These are phyloP conservation scores for Xerocomellus amylosporus DNA, from an alignment of 768 basidiomycete genomes.

Conservation along the genomic window DNA sequence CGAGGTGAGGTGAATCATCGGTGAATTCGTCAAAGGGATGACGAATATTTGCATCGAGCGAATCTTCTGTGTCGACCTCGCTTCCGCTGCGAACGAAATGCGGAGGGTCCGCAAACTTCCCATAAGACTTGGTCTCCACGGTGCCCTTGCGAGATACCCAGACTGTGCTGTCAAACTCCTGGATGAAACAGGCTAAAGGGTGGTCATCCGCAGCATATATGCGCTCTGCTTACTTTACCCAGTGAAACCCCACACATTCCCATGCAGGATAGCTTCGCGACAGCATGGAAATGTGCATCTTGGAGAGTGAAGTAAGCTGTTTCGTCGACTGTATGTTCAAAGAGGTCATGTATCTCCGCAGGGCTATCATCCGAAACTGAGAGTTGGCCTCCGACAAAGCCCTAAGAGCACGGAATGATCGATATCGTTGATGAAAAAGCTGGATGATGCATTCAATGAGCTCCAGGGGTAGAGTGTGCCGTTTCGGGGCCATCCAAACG, in stretches of 20 bases:
- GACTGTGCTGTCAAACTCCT: constrained; percentile 23
- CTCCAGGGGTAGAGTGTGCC: constrained; percentile 30
- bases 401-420: constrained; percentile 35
- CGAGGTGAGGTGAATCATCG: constrained; percentile 39
- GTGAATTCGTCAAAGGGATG: constrained; percentile 24
- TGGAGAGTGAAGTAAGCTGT: constrained; percentile 31
- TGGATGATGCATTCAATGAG: constrained; percentile 31
- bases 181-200: neutral
- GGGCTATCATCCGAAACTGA: constrained; percentile 40
- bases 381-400: constrained; percentile 42
- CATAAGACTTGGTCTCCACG: constrained; percentile 32
- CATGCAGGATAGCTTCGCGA: constrained; percentile 17
- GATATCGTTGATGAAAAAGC: constrained; percentile 18
- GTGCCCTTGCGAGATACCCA: constrained; percentile 17
- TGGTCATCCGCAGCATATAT: constrained; percentile 15
- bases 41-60: constrained; percentile 35
- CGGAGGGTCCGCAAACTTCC: constrained; percentile 37
- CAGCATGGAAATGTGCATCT: constrained; percentile 29
- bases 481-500: neutral
- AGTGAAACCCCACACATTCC: constrained; percentile 35
- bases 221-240: constrained; percentile 44
- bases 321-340: constrained; percentile 20
- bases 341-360: constrained; percentile 36
- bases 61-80: constrained; percentile 43
- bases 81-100: constrained; percentile 44